These are phyloP conservation scores for Paralagenidium karlingii DNA, from an alignment of 352 stramenopile species.

Conservation along the genomic window DNA sequence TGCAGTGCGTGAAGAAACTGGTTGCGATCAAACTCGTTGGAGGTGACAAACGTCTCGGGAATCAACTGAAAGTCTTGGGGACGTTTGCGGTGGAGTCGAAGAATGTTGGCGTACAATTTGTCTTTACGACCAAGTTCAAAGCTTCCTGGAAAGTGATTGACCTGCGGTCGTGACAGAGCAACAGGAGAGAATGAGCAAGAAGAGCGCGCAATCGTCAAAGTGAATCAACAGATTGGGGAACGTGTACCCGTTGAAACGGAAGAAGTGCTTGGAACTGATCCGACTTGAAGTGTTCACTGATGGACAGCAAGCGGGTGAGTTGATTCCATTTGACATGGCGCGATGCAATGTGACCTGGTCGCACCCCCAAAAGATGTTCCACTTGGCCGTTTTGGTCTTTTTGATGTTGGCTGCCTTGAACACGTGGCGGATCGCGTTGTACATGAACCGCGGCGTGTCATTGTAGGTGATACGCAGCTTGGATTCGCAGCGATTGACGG, in stretches of 20 bases:
- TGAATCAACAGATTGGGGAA: too few relatives aligned
- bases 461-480: constrained; percentile 28
- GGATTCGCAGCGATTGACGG: background rate
- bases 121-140: constrained; percentile 74
- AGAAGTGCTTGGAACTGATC: constrained; percentile 22
- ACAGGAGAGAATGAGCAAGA: background rate
- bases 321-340: background rate
- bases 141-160: constrained; percentile 71
- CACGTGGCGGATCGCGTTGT: constrained; percentile 51
- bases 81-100: constrained; percentile 56
- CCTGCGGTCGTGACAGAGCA: constrained; percentile 1
- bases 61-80: constrained; percentile 37
- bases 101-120: constrained; percentile 33
- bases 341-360: too few relatives aligned
- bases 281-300: constrained; percentile 45
- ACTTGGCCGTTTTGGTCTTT: constrained; percentile 10
- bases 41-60: constrained; percentile 60
- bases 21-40: constrained; percentile 51
- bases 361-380: constrained; percentile 69
- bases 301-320: background rate
- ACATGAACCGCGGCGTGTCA: constrained; percentile 63
- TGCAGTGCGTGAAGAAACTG: constrained; percentile 40
- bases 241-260: constrained; percentile 38
- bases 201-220: too few relatives aligned
- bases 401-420: constrained; percentile 21